A percentile compares a stretch with the other conserved stretches of the same genome.
These are phyloP conservation scores for Fusarium incarnatum DNA, from an alignment of 2,329 filamentous ascomycete genomes.

Conservation along the genomic window DNA sequence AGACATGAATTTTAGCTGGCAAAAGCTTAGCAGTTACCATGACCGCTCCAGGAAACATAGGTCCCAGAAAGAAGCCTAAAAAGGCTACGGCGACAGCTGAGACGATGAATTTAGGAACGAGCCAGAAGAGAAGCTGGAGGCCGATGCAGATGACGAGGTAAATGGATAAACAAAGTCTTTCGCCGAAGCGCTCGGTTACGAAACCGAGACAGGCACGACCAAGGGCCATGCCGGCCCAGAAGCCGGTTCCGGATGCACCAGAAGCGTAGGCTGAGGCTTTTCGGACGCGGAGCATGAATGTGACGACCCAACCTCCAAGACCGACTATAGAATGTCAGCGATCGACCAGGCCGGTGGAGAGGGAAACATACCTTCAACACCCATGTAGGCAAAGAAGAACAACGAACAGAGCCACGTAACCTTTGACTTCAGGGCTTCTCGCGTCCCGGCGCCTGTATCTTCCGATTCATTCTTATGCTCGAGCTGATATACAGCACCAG, in stretches of 20 bases:
- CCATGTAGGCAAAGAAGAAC: conserved; percentile 80
- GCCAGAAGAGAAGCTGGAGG: conserved; percentile 69
- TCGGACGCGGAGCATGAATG: conserved; percentile 80
- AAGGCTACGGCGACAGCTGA: conserved; percentile 72
- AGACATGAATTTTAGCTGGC: conserved; percentile 76
- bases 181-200: conserved; percentile 74
- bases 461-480: conserved; percentile 47
- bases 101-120: conserved; percentile 70
- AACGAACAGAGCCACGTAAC: conserved; percentile 75
- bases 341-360: rapidly evolving
- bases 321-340: conserved; percentile 57
- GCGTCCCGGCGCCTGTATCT: conserved; percentile 48
- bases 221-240: conserved; percentile 82
- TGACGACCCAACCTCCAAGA: conserved; percentile 82
- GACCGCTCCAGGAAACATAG: conserved; percentile 77
- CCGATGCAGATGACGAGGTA: conserved; percentile 72
- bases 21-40: conserved; percentile 78
- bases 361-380: conserved; percentile 65
- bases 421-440: conserved; percentile 56
- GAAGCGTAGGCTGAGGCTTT: conserved; percentile 72
- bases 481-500: conserved; percentile 64
- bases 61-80: conserved; percentile 80
- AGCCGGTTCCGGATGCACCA: conserved; percentile 79
- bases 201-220: conserved; percentile 76
- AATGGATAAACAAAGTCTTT: conserved; percentile 67